Conservation (phyloP, 768 basidiomycete genomes). For the Steccherinum ochraceum region DNA sequence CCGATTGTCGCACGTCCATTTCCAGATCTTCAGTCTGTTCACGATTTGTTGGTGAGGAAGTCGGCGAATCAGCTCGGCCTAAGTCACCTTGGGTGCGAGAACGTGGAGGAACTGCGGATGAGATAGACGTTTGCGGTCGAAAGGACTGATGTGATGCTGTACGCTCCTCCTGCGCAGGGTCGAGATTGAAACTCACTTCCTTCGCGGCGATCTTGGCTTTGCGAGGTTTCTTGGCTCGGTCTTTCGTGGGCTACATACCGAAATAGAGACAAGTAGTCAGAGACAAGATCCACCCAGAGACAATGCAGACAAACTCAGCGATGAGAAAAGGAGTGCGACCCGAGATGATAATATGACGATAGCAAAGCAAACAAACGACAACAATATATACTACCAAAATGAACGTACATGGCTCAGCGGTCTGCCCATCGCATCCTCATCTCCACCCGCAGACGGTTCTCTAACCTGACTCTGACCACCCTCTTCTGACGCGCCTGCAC, state of each 20-base stretch:
- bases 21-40: too few species aligned
- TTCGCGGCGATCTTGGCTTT: conserved; percentile 28
- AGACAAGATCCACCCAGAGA: conserved; percentile 21
- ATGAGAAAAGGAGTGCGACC: conserved; percentile 15
- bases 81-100: too few species aligned
- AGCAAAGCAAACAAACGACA: conserved; percentile 12
- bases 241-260: conserved; percentile 61
- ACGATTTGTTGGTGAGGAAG: too few species aligned
- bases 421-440: conserved; percentile 32
- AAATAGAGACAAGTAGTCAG: conserved; percentile 13
- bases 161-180: too few species aligned
- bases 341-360: conserved; percentile 2
- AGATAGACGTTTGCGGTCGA: too few species aligned
- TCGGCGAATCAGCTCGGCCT: too few species aligned
- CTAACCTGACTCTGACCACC: conserved; percentile 5
- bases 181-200: too few species aligned
- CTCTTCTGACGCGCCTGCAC: conserved; percentile 15
- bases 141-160: too few species aligned
- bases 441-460: conserved; percentile 7
- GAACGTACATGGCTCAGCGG: conserved; percentile 85
- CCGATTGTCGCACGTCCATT: too few species aligned
- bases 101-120: too few species aligned
- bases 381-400: conserved; percentile 49
- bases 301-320: conserved; percentile 26
- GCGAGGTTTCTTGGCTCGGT: conserved; percentile 62